phyloP scores from a whole-genome alignment of 257 asterid species.

The Scutellaria barbata region DNA sequence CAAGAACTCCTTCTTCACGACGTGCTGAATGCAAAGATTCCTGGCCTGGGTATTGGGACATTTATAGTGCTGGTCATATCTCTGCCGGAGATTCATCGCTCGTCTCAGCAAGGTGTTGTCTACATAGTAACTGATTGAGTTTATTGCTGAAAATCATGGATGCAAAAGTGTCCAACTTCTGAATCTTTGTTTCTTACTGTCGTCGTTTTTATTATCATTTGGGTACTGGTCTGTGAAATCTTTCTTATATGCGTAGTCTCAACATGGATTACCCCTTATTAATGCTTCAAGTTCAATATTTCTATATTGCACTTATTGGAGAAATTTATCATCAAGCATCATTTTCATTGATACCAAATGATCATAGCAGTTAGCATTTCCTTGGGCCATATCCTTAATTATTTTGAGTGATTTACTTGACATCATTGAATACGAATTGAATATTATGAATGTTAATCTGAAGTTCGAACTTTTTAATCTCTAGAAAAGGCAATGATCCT shows the following conservation, averaged over 20 bases:
- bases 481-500: not conserved
- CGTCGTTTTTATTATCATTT: not conserved
- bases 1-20: constrained; percentile 75
- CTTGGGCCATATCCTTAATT: not conserved
- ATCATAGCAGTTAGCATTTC: not conserved
- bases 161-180: constrained; percentile 1
- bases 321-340: not conserved
- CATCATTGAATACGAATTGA: not conserved
- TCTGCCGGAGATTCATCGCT: constrained; percentile 98
- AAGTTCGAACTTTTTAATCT: not conserved
- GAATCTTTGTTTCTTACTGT: no score
- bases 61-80: constrained; percentile 97
- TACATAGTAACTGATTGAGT: constrained; percentile 8
- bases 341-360: not conserved
- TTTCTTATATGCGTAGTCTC: not conserved
- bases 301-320: not conserved
- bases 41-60: constrained; percentile 97
- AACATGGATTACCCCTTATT: constrained; percentile 1
- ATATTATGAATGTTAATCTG: not conserved
- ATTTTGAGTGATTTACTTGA: not conserved
- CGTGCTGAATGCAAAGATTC: constrained; percentile 94
- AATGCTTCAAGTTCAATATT: not conserved
- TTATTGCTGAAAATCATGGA: not conserved
- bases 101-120: constrained; percentile 71
- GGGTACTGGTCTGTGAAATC: constrained; percentile 7